These are phyloP conservation scores for Aspergillus conjunctus DNA, from an alignment of 495 filamentous ascomycete genomes.

Conservation along the genomic window DNA sequence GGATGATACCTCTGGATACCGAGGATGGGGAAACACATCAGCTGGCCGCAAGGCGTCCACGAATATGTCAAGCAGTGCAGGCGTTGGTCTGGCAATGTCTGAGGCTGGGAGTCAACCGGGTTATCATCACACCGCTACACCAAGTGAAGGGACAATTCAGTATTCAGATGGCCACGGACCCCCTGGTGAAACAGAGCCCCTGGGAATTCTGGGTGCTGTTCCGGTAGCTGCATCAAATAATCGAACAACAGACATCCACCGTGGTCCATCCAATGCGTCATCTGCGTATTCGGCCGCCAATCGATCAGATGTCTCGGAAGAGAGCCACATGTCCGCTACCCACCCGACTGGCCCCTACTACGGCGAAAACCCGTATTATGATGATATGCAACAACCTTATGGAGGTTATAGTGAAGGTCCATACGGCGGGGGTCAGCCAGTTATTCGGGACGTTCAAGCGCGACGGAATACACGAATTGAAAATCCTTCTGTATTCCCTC, in stretches of 20 bases:
- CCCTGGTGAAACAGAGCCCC: constrained; percentile 70
- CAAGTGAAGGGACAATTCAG: constrained; percentile 64
- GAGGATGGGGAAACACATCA: constrained; percentile 94
- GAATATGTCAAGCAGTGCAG: constrained; percentile 77
- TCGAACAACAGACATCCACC: constrained; percentile 68
- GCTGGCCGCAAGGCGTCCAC: constrained; percentile 81
- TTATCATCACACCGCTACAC: constrained; percentile 63
- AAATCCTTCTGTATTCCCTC: constrained; percentile 80
- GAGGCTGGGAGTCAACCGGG: constrained; percentile 60
- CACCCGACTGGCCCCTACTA: constrained; percentile 53
- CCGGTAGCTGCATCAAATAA: constrained; percentile 63
- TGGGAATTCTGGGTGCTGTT: constrained; percentile 72
- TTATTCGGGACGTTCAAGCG: constrained; percentile 92
- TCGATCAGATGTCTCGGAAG: constrained; percentile 81
- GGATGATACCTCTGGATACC: constrained; percentile 78
- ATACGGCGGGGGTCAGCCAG: constrained; percentile 65
- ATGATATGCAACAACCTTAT: constrained; percentile 55
- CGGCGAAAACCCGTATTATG: constrained; percentile 57
- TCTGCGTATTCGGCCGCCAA: constrained; percentile 88
- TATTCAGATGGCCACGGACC: constrained; percentile 68
- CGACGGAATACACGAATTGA: constrained; percentile 92
- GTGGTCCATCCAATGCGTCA: constrained; percentile 93
- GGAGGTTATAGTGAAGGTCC: constrained; percentile 57
- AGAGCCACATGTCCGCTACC: constrained; percentile 59
- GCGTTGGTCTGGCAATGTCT: constrained; percentile 70